Conservation (phyloP, 1,284 basidiomycete genomes). For the Cutaneotrichosporon sp. region DNA sequence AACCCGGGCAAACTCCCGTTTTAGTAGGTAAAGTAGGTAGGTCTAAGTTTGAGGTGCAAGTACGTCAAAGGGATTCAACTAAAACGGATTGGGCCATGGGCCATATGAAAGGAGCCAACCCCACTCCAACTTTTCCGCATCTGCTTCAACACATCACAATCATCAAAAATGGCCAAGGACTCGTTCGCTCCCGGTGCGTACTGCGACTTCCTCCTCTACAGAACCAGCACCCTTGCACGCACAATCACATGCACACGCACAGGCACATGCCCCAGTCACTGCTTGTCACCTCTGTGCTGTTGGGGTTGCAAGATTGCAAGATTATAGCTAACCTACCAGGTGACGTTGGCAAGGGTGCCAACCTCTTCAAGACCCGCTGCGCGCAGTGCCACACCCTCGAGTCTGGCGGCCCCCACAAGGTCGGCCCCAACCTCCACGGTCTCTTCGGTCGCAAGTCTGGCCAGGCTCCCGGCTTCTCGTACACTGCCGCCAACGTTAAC, state of each 20-base stretch:
- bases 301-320: neutral
- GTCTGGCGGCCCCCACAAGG: constrained; percentile 66
- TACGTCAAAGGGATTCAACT: neutral
- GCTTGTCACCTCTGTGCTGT: neutral
- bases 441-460: constrained; percentile 84
- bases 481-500: constrained; percentile 95
- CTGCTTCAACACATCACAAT: constrained; percentile 4
- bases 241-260: neutral
- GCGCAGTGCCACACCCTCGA: constrained; percentile 95
- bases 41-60: too few species aligned
- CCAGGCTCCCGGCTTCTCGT: constrained; percentile 80
- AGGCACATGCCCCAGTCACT: neutral
- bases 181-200: constrained; percentile 25
- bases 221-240: neutral
- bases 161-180: constrained; percentile 22
- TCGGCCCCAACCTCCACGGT: constrained; percentile 95
- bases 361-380: constrained; percentile 77
- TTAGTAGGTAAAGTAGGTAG: too few species aligned
- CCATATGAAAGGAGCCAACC: constrained; percentile 4
- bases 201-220: too few species aligned
- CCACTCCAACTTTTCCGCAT: constrained; percentile 4
- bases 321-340: constrained; percentile 57
- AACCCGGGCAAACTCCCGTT: constrained; percentile 6
- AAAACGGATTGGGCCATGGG: neutral
- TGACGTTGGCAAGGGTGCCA: constrained; percentile 83